These are phyloP conservation scores for Dryas octopetala DNA, from an alignment of 306 rosid species.

Conservation along the genomic window DNA sequence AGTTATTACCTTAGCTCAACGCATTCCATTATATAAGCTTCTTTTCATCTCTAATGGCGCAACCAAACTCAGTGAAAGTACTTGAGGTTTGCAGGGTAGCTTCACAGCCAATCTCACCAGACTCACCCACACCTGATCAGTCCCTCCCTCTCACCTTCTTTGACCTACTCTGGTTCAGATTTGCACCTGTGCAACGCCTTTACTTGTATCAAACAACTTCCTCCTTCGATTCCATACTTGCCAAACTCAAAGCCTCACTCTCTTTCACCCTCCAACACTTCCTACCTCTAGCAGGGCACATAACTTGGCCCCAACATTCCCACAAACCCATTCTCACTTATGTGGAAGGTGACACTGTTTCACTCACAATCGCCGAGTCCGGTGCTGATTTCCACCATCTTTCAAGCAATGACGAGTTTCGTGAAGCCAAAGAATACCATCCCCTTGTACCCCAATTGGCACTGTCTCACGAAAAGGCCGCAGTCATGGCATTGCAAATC, in stretches of 20 bases:
- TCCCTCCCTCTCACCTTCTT: constrained; percentile 42
- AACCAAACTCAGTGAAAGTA: not conserved
- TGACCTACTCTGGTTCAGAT: constrained; percentile 40
- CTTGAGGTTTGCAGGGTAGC: not conserved
- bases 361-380: constrained; percentile 39
- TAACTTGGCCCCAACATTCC: constrained; percentile 42
- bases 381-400: constrained; percentile 22
- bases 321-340: constrained; percentile 34
- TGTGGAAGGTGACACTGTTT: constrained; percentile 26
- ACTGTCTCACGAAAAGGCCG: constrained; percentile 21
- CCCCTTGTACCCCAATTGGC: constrained; percentile 25
- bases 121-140: not conserved
- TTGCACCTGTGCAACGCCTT: constrained; percentile 29
- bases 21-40: too few relatives aligned
- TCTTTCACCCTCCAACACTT: constrained; percentile 51
- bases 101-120: not conserved
- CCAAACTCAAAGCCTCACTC: constrained; percentile 47
- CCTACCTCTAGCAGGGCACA: constrained; percentile 42
- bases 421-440: not conserved
- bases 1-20: too few relatives aligned
- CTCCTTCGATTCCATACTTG: constrained; percentile 21
- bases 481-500: constrained; percentile 35
- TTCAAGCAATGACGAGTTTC: not conserved
- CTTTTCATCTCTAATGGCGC: not conserved
- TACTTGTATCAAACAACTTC: constrained; percentile 37